Evolutionary conservation across 2,329 filamentous ascomycete species (phyloP).

Genomic region (Colletotrichum scovillei): DNA sequence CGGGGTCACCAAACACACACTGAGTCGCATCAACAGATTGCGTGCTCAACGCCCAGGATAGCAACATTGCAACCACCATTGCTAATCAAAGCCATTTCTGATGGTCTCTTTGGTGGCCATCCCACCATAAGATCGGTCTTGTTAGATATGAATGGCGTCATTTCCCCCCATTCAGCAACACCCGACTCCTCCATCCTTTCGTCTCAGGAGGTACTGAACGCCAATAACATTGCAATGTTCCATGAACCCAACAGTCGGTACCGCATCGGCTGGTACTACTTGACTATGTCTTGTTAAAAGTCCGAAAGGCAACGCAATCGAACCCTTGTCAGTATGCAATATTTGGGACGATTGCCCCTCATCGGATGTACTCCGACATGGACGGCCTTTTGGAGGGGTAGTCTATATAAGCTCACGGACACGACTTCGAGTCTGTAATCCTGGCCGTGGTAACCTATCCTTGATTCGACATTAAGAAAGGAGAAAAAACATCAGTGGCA

Average conservation of each 20-base stretch:
- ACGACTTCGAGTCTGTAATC: neutral
- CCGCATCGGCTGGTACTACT: slow-evolving; percentile 11
- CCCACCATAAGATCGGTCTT: slow-evolving; percentile 1
- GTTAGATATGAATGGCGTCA: slow-evolving; percentile 27
- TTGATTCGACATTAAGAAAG: neutral
- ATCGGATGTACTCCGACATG: slow-evolving; percentile 21
- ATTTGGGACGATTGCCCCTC: slow-evolving; percentile 11
- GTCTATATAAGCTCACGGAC: slow-evolving; percentile 27
- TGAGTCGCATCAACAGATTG: slow-evolving; percentile 25
- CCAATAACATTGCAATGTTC: slow-evolving; percentile 7
- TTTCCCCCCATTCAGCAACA: neutral
- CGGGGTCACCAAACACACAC: slow-evolving; percentile 12
- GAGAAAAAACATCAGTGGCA: neutral
- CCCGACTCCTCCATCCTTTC: slow-evolving; percentile 2
- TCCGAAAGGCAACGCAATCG: slow-evolving; percentile 53
- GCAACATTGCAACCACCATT: slow-evolving; percentile 31
- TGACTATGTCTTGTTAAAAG: neutral
- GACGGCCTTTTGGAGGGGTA: slow-evolving; percentile 2
- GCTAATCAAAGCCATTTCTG: slow-evolving; percentile 17
- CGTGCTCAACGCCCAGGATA: slow-evolving; percentile 30
- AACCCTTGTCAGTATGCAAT: slow-evolving; percentile 57
- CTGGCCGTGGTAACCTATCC: neutral
- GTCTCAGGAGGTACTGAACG: neutral
- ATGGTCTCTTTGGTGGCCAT: neutral
- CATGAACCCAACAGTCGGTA: slow-evolving; percentile 2